Evolutionary conservation across 192 early-diverging fungal genomes (phyloP).

Genomic region (Backusella sp.): DNA sequence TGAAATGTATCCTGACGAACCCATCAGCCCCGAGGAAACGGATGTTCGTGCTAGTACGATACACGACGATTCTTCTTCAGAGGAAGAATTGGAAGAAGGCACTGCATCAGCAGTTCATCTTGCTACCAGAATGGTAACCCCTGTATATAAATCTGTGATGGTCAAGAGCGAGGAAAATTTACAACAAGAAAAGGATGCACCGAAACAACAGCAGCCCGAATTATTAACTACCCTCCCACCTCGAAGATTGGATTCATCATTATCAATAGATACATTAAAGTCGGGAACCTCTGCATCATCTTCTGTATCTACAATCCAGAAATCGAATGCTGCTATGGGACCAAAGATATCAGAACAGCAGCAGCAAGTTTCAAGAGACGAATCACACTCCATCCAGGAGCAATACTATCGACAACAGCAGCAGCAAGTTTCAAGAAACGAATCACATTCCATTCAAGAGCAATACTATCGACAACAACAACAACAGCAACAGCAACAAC

Average conservation of each 20-base stretch:
- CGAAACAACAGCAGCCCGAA: not conserved
- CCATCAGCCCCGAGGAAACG: not conserved
- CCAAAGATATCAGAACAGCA: not conserved
- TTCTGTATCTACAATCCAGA: not conserved
- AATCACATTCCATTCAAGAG: not conserved
- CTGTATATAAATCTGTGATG: constrained; percentile 11
- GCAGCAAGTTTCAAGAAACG: not conserved
- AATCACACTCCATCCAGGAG: not conserved
- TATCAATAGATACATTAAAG: not conserved
- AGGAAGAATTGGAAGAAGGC: constrained; percentile 5
- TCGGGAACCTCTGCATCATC: not conserved
- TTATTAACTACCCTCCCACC: not conserved
- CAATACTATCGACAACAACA: not conserved
- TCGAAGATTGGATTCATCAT: not conserved
- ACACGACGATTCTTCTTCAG: not conserved
- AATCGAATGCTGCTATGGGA: not conserved
- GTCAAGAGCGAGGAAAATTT: not conserved
- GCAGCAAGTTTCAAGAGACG: not conserved
- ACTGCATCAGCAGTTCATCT: constrained; percentile 1
- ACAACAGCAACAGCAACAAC: not conserved
- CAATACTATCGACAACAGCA: not conserved
- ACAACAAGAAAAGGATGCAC: not conserved
- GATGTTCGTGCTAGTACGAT: not conserved
- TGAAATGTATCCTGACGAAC: not conserved
- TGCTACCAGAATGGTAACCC: constrained; percentile 3